These are phyloP conservation scores for Rhizopus arrhizus DNA, from an alignment of 371 early-diverging fungal species.

Conservation along the genomic window DNA sequence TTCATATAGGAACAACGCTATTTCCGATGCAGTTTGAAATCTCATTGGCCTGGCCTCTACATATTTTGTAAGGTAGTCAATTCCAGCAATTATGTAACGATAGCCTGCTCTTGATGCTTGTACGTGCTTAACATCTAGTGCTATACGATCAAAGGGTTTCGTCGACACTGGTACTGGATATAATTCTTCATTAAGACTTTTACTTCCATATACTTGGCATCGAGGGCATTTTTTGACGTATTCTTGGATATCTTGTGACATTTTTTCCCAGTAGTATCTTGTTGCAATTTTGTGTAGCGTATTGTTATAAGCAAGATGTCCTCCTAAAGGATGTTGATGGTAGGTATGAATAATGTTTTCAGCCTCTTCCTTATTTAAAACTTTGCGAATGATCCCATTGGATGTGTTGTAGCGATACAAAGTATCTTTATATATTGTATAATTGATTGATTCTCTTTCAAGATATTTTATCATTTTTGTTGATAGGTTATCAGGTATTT, in stretches of 20 bases:
- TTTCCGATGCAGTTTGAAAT: background rate
- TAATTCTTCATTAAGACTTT: background rate
- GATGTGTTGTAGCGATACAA: background rate
- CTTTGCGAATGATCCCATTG: background rate
- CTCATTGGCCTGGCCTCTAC: conserved; percentile 3
- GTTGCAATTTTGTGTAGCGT: background rate
- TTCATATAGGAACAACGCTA: background rate
- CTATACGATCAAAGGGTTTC: background rate
- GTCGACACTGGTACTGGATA: conserved; percentile 2
- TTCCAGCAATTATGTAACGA: conserved; percentile 25
- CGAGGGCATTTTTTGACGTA: background rate
- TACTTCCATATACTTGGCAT: conserved; percentile 8
- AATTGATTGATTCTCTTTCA: background rate
- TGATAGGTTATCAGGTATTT: too few relatives aligned
- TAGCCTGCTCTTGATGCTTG: conserved; percentile 6
- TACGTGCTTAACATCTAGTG: conserved; percentile 8
- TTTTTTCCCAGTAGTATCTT: background rate
- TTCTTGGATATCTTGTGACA: background rate
- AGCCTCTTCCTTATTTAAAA: background rate
- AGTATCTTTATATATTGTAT: background rate
- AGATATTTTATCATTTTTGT: background rate
- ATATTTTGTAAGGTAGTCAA: conserved; percentile 23
- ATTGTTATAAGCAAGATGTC: conserved; percentile 1
- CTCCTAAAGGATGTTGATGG: conserved; percentile 7
- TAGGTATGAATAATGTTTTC: background rate